These are phyloP conservation scores for Meyerozyma athensensis DNA, from an alignment of 1,139 yeast genomes.

Conservation along the genomic window DNA sequence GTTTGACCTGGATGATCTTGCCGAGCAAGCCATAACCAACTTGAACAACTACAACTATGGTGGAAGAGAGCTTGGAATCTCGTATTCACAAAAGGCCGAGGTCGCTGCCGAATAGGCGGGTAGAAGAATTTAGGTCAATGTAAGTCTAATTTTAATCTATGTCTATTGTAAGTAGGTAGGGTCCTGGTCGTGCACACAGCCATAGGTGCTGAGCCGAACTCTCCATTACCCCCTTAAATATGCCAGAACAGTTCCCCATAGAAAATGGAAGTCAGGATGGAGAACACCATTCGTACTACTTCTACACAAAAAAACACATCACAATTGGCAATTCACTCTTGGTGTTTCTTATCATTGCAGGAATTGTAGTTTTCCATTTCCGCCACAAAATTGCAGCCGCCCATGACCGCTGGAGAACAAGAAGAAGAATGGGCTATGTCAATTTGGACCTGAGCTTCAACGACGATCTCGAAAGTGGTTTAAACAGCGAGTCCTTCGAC, in stretches of 20 bases:
- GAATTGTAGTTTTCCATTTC: constrained; percentile 12
- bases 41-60: constrained; percentile 82
- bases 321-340: constrained; percentile 6
- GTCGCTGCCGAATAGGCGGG: background rate
- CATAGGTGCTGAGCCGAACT: too few species aligned
- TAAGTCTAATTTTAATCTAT: too few species aligned
- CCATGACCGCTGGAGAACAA: constrained; percentile 18
- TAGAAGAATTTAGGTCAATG: too few species aligned
- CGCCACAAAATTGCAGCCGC: constrained; percentile 13
- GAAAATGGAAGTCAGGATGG: background rate
- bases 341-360: constrained; percentile 6
- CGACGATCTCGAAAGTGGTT: constrained; percentile 62
- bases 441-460: constrained; percentile 35
- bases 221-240: too few species aligned
- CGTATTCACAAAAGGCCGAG: constrained; percentile 46
- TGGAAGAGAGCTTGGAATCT: constrained; percentile 62
- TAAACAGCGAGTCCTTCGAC: constrained; percentile 58
- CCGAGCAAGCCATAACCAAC: constrained; percentile 70
- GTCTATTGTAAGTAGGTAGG: too few species aligned
- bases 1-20: constrained; percentile 63
- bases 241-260: background rate
- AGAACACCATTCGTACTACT: background rate
- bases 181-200: too few species aligned
- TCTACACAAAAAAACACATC: constrained; percentile 4
- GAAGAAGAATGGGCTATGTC: constrained; percentile 19